A percentile compares a stretch with the other conserved stretches of the same genome.
phyloP scores from a whole-genome alignment of 169 alveolate species.

The Plasmodium cynomolgi region DNA sequence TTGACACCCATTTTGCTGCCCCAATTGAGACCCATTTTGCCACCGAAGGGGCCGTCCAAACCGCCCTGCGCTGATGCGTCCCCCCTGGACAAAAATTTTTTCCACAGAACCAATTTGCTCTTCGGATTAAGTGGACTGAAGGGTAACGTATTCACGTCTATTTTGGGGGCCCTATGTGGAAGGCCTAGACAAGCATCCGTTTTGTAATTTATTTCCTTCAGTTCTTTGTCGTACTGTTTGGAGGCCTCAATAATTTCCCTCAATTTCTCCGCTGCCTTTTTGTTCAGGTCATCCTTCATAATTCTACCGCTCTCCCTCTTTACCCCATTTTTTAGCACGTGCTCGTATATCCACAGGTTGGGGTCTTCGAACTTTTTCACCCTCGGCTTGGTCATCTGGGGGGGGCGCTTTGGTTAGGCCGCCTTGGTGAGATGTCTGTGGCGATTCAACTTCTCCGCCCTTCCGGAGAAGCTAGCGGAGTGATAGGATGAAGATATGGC shows the following conservation, averaged over 20 bases:
- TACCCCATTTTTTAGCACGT: slow-evolving; percentile 10
- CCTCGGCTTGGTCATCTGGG: slow-evolving; percentile 22
- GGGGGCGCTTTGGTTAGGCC: not conserved
- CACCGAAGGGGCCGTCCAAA: not conserved
- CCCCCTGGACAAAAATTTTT: not conserved
- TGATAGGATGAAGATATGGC: not conserved
- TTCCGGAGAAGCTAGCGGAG: not conserved
- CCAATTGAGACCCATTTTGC: not conserved
- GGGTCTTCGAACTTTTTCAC: slow-evolving; percentile 62
- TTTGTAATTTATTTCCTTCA: slow-evolving; percentile 17
- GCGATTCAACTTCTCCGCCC: not conserved
- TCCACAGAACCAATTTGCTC: not conserved
- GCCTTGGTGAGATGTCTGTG: not conserved
- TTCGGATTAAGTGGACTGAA: slow-evolving; percentile 22
- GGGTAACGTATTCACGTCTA: slow-evolving; percentile 9
- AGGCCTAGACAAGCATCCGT: not conserved
- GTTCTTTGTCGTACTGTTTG: slow-evolving; percentile 47
- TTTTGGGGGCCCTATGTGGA: slow-evolving; percentile 6
- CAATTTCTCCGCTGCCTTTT: slow-evolving; percentile 39
- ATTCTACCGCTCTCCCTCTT: not conserved
- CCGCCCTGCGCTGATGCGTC: not conserved
- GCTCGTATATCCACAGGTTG: slow-evolving; percentile 65
- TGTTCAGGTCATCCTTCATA: not conserved
- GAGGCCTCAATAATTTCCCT: slow-evolving; percentile 47
- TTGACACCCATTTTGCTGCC: no score